Evolutionary conservation across 257 asterid species (phyloP), one percentile per base, ranked within the genome.

Genomic region (Rubia yunnanensis): DNA sequence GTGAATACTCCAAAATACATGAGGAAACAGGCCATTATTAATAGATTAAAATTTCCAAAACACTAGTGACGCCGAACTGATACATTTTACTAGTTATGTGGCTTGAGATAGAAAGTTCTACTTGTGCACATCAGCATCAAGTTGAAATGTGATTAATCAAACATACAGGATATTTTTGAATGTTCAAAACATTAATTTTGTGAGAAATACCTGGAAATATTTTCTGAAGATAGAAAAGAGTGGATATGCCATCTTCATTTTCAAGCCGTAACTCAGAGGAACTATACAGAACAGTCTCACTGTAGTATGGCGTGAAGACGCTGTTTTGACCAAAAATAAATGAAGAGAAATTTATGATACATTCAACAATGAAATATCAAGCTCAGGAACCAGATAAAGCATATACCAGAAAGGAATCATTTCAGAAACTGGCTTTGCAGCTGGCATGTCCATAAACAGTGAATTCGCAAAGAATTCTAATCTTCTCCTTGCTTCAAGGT

Each of bases 301-400:
- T 92, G 83, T 92, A 92, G 84, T 92, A 92, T 5, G 99, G 99
- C 3, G 99, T 92, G 95, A 92, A 92, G 79, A 92, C 99, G 76
- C 98, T 92, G 73, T 80, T 71, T 38, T 39, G 71, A 78, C 73
- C 52, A 63, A 74, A 77, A 76, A 18, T 58, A 70, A 34, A 60
- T 46, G 28, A 78, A 28, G 61, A 57, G 74, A 64, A 50, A 73
- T 62, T 82, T 73, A 70, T 76, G 54, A 64, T 62, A 27, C 31
- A 54, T 41, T 38, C 64, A 20, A 17, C 22, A 20, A 71, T 65
- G 50, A 50, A 70, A 44, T 46, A 48, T 54, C 46, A 61, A 64
- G 52, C 8, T 14, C 41, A 10, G 1, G 32, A 63, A 24, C 31
- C 59, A 23, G 26, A 27, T 60, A 30, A 46, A 15, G 49, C 64